phyloP scores from a whole-genome alignment of 192 early-diverging fungal genomes.

The Geranomyces variabilis region DNA sequence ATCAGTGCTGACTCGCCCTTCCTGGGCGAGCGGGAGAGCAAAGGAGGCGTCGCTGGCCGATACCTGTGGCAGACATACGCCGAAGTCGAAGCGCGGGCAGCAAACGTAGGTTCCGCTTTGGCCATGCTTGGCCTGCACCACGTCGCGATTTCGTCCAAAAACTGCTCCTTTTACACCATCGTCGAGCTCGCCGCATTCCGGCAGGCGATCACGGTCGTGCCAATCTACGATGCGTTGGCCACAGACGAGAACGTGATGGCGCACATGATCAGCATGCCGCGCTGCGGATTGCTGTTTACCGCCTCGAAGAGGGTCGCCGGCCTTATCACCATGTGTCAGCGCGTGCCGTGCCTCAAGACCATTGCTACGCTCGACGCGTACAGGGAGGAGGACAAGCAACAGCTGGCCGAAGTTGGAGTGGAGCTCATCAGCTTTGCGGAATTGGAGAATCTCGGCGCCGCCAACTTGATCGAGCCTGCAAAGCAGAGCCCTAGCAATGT shows the following conservation, averaged over 20 bases:
- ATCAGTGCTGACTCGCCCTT: conserved; percentile 45
- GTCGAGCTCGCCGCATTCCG: conserved; percentile 67
- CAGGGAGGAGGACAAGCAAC: conserved; percentile 32
- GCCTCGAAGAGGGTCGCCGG: conserved; percentile 43
- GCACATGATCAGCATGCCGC: conserved; percentile 74
- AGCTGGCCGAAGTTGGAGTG: conserved; percentile 12
- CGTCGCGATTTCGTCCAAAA: conserved; percentile 75
- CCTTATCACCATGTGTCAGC: conserved; percentile 58
- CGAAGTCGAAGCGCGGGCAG: conserved; percentile 56
- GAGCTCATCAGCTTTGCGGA: conserved; percentile 60
- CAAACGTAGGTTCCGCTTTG: conserved; percentile 50
- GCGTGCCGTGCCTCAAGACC: conserved; percentile 70
- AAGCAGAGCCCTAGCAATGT: conserved; percentile 66
- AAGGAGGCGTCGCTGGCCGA: conserved; percentile 44
- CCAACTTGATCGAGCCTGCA: conserved; percentile 43
- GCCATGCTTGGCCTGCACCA: conserved; percentile 17
- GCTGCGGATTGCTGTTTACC: conserved; percentile 64
- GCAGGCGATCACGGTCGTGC: conserved; percentile 62
- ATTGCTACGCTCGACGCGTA: conserved; percentile 75
- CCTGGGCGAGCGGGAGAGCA: conserved; percentile 69
- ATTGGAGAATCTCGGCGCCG: conserved; percentile 61
- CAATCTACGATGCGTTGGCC: conserved; percentile 81
- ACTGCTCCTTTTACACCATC: conserved; percentile 79
- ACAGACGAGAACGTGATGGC: conserved; percentile 62
- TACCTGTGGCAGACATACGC: conserved; percentile 69